Evolutionary conservation across 345 rosid genomes (phyloP).

Genomic region (Gossypium herbaceum): DNA sequence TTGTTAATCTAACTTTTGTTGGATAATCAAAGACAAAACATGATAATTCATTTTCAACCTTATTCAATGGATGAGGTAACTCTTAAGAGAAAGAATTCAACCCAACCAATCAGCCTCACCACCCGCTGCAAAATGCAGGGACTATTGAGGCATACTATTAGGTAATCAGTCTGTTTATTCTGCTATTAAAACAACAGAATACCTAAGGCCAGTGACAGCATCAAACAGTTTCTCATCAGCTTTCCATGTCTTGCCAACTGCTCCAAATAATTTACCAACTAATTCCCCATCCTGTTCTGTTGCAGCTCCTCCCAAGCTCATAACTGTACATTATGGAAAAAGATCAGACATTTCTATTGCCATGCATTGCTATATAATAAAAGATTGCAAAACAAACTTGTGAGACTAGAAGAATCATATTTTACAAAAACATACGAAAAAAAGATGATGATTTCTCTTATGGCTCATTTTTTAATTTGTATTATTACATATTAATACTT

Average conservation of each 20-base stretch:
- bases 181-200: conserved; percentile 10
- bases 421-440: neutral
- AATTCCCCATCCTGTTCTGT: conserved; percentile 72
- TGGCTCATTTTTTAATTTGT: neutral
- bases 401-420: neutral
- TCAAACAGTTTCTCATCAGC: conserved; percentile 87
- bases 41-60: neutral
- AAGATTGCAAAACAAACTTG: neutral
- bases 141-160: neutral
- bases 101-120: neutral
- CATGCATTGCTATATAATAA: conserved; percentile 5
- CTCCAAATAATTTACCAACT: conserved; percentile 64
- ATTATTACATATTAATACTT: neutral
- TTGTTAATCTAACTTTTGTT: neutral
- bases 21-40: neutral
- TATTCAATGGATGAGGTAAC: neutral
- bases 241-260: conserved; percentile 80
- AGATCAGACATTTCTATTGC: conserved; percentile 9
- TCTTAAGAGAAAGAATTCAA: neutral
- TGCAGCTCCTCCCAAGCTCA: conserved; percentile 78
- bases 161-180: neutral
- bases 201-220: conserved; percentile 94
- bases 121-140: neutral
- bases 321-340: conserved; percentile 32
- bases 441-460: neutral